Conservation (phyloP, 108 stramenopile genomes). For the Cylindrotheca fusiformis region DNA sequence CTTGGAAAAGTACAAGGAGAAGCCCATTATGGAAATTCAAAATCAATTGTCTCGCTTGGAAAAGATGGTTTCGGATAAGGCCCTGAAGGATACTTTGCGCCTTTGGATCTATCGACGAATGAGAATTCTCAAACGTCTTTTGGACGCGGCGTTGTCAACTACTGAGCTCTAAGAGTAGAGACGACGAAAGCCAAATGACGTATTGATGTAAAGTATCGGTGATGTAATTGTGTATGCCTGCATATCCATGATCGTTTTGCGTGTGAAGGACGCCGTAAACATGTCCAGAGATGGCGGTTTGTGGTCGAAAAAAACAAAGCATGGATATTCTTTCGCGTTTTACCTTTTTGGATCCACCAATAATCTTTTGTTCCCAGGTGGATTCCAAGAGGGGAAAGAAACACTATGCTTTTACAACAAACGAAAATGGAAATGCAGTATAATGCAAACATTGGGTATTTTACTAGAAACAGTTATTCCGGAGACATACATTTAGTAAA, state of each 20-base stretch:
- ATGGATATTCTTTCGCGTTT: too few relatives aligned
- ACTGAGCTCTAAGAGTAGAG: not conserved
- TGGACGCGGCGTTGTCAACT: not conserved
- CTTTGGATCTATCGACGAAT: conserved; percentile 30
- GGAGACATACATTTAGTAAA: too few relatives aligned
- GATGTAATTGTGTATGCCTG: not conserved
- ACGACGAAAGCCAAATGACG: not conserved
- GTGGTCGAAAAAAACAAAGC: too few relatives aligned
- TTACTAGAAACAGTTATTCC: too few relatives aligned
- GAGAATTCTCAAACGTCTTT: conserved; percentile 20
- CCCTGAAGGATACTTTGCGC: conserved; percentile 36
- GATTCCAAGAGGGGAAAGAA: too few relatives aligned
- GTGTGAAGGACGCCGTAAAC: conserved; percentile 13
- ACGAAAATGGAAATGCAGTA: too few relatives aligned
- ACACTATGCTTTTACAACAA: too few relatives aligned
- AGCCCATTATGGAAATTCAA: conserved; percentile 19
- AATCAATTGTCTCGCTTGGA: conserved; percentile 28
- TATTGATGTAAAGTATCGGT: not conserved
- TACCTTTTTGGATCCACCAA: too few relatives aligned
- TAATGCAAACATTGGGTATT: too few relatives aligned
- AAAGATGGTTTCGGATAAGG: conserved; percentile 26
- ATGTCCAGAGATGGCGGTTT: conserved; percentile 25
- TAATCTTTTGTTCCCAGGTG: too few relatives aligned
- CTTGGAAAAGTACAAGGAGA: conserved; percentile 33
- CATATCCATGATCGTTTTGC: not conserved